phyloP scores from a whole-genome alignment of 768 basidiomycete genomes.

The Nidularia pulvinata region DNA sequence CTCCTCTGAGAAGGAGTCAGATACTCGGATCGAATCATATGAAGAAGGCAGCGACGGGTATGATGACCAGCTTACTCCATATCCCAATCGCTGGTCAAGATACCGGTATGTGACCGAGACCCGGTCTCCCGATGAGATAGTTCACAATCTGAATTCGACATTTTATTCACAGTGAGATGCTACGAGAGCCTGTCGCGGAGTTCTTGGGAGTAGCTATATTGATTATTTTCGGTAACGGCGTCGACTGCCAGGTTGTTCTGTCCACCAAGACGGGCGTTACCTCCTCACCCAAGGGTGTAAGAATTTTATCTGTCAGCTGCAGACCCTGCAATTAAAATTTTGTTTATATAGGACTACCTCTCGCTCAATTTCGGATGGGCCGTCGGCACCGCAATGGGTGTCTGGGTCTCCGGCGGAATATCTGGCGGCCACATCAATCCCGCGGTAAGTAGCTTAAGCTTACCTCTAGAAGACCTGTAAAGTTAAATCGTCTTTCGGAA shows the following conservation, averaged over 20 bases:
- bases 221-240: slow-evolving; percentile 59
- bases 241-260: slow-evolving; percentile 55
- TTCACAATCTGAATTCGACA: neutral
- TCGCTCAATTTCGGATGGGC: slow-evolving; percentile 59
- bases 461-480: neutral
- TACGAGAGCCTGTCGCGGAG: slow-evolving; percentile 65
- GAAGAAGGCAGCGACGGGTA: neutral
- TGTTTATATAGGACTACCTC: slow-evolving; percentile 34
- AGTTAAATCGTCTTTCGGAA: neutral
- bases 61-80: slow-evolving; percentile 1
- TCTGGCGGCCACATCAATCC: slow-evolving; percentile 82
- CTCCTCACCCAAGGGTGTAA: slow-evolving; percentile 53
- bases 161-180: slow-evolving; percentile 19
- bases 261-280: slow-evolving; percentile 44
- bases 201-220: slow-evolving; percentile 61
- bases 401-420: slow-evolving; percentile 65
- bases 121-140: neutral
- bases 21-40: neutral
- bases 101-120: slow-evolving; percentile 38
- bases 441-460: slow-evolving; percentile 37
- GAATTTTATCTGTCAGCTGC: slow-evolving; percentile 13
- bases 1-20: neutral
- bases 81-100: slow-evolving; percentile 55
- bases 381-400: slow-evolving; percentile 60
- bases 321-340: neutral